Evolutionary conservation across 768 basidiomycete genomes (phyloP), one percentile per base, ranked within the genome.

Genomic region (Asterophora lycoperdoides): DNA sequence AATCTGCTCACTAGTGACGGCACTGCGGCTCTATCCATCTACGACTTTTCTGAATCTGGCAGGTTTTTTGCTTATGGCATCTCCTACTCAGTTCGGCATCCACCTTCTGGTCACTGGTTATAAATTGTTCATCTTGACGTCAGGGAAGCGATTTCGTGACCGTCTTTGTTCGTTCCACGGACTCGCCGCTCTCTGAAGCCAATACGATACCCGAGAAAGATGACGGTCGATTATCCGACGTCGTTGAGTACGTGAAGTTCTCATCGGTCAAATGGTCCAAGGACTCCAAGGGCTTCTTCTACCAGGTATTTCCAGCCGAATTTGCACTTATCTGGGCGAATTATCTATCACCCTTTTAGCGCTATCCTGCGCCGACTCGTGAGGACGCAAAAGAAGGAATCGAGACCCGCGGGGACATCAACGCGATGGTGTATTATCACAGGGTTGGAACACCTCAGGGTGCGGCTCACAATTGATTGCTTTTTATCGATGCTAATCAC

Each of bases 261-360:
- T 85, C 84, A 0, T 65, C 70, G 9, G 73, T 90, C 36, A 70
- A 72, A 20, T 92, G 89, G 90, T 82, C 82, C 4, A 78, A 80
- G 47, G 87, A 91, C 64, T 83, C 80, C 46, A 83, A 81, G 52
- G 89, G 90, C 1, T 89, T 92, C 66, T 89, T 92, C 67, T 93
- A 93, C 62, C 89, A 90, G 72, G 74, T 73, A 54, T 50, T 26
- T 35, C 9, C 7, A 15, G 39, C 40, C 11, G 28, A 23, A 73
- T 74, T 28, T 13, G 42, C 14, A 41, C 41, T 17, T 4, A 23
- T 37, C 6, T 17, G 64, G 59, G 5, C 8, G 39, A 35, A 41
- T 20, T 14, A 29, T 33, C 30, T 41, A 50, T 35, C 29, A 18
- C 19, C 47, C 39, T 41, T 23, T 36, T 50, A 76, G 73, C 78